phyloP scores from a whole-genome alignment of 805 yeast species.

The Wickerhamomyces alni region DNA sequence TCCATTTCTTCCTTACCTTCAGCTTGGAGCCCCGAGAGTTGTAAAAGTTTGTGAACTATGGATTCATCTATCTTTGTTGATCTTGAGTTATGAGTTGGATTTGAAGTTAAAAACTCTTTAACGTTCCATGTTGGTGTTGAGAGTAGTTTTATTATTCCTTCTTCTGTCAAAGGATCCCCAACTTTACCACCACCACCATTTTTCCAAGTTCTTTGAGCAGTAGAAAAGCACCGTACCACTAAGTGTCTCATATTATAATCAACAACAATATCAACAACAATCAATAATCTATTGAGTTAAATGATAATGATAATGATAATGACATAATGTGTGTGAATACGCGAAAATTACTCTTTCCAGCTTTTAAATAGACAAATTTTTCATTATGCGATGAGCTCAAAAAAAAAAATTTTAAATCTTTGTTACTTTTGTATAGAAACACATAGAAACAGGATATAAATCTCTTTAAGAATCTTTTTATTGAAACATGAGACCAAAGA shows the following conservation, averaged over 20 bases:
- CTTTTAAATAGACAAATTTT: background rate
- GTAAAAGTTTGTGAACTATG: constrained; percentile 29
- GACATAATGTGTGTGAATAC: too few species aligned
- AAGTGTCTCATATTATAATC: too few species aligned
- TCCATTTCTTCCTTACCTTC: constrained; percentile 21
- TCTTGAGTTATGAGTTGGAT: constrained; percentile 16
- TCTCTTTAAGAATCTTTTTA: too few species aligned
- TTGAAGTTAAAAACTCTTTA: constrained; percentile 14
- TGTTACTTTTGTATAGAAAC: too few species aligned
- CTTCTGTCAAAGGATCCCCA: constrained; percentile 3
- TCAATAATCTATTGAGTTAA: too few species aligned
- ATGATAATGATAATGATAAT: too few species aligned
- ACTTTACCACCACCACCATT: too few species aligned
- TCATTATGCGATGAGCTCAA: constrained; percentile 4
- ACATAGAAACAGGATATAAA: too few species aligned
- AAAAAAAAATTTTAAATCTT: background rate
- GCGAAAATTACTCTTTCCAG: background rate
- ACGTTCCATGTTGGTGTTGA: constrained; percentile 20
- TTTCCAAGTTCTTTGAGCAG: background rate
- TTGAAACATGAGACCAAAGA: constrained; percentile 54
- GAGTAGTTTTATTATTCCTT: constrained; percentile 10
- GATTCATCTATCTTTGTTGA: constrained; percentile 6
- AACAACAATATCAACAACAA: too few species aligned
- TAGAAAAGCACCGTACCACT: background rate
- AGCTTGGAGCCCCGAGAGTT: constrained; percentile 44